These are phyloP conservation scores for Komagataella pseudopastoris DNA, from an alignment of 805 yeast species.

Conservation along the genomic window DNA sequence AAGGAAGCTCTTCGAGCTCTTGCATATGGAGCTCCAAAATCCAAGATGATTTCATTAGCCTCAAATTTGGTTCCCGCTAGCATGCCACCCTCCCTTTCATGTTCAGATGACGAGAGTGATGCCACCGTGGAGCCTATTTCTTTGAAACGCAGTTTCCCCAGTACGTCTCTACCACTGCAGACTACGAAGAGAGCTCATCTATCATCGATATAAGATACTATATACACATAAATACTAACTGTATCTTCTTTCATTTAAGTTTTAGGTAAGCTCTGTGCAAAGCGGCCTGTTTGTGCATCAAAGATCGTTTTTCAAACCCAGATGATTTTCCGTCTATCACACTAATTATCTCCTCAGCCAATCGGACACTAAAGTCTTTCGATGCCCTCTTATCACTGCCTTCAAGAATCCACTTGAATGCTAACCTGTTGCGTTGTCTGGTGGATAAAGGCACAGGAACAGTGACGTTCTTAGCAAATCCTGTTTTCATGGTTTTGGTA, in stretches of 20 bases:
- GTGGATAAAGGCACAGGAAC: slow-evolving; percentile 76
- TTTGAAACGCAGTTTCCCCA: not conserved
- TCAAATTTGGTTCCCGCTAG: not conserved
- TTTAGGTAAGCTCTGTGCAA: slow-evolving; percentile 74
- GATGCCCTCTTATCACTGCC: slow-evolving; percentile 71
- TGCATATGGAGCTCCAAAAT: not conserved
- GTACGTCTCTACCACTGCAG: not conserved
- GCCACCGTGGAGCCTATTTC: not conserved
- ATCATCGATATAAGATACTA: not conserved
- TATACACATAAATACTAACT: not conserved
- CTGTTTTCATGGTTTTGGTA: slow-evolving; percentile 65
- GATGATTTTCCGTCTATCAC: slow-evolving; percentile 70
- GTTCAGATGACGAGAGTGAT: not conserved
- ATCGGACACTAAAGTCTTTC: slow-evolving; percentile 71
- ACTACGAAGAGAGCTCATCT: not conserved
- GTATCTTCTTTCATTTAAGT: slow-evolving; percentile 9
- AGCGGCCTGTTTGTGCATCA: slow-evolving; percentile 77
- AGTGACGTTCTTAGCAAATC: slow-evolving; percentile 69
- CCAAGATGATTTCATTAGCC: not conserved
- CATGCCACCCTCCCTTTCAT: not conserved
- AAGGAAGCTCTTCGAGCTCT: not conserved
- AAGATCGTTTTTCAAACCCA: slow-evolving; percentile 72
- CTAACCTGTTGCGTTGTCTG: slow-evolving; percentile 75
- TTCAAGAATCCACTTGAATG: slow-evolving; percentile 84
- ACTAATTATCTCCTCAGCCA: slow-evolving; percentile 78